Evolutionary conservation across 2,329 filamentous ascomycete species (phyloP).

Genomic region (Tolypocladium paradoxum): DNA sequence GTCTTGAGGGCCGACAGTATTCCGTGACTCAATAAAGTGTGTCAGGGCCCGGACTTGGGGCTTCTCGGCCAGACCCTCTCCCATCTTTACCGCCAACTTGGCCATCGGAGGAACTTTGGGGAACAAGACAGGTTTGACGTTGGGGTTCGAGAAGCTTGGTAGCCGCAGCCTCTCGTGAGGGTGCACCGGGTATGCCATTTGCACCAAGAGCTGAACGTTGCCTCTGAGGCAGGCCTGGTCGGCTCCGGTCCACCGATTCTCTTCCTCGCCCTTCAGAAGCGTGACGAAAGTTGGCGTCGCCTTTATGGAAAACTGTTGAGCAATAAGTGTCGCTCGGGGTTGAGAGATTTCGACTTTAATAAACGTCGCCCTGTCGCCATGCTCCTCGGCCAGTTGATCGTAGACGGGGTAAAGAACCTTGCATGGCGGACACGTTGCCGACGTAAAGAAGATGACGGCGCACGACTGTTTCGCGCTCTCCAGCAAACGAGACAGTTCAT

Average conservation of each 20-base stretch:
- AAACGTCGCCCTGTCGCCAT: constrained; percentile 55
- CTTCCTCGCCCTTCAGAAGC: constrained; percentile 63
- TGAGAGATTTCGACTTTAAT: constrained; percentile 74
- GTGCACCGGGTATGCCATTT: constrained; percentile 67
- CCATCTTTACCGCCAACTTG: constrained; percentile 74
- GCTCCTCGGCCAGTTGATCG: constrained; percentile 66
- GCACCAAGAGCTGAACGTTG: constrained; percentile 63
- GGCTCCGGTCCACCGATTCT: constrained; percentile 73
- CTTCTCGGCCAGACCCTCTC: constrained; percentile 40
- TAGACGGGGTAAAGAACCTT: constrained; percentile 73
- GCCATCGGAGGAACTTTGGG: constrained; percentile 70
- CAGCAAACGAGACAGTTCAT: constrained; percentile 24
- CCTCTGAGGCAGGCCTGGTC: constrained; percentile 56
- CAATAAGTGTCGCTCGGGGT: constrained; percentile 52
- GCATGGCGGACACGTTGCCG: constrained; percentile 75
- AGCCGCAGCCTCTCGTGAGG: constrained; percentile 62
- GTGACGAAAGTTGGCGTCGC: constrained; percentile 86
- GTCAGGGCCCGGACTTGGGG: constrained; percentile 53
- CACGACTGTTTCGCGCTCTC: constrained; percentile 54
- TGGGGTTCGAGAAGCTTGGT: constrained; percentile 55
- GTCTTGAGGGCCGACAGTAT: constrained; percentile 48
- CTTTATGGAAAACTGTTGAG: constrained; percentile 53
- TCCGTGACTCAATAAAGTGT: constrained; percentile 57
- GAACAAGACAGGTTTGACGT: constrained; percentile 59
- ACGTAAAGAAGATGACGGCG: constrained; percentile 87